Base-by-base conservation (phyloP, 2,329 filamentous ascomycete species). In the Epichloe aotearoae region DNA sequence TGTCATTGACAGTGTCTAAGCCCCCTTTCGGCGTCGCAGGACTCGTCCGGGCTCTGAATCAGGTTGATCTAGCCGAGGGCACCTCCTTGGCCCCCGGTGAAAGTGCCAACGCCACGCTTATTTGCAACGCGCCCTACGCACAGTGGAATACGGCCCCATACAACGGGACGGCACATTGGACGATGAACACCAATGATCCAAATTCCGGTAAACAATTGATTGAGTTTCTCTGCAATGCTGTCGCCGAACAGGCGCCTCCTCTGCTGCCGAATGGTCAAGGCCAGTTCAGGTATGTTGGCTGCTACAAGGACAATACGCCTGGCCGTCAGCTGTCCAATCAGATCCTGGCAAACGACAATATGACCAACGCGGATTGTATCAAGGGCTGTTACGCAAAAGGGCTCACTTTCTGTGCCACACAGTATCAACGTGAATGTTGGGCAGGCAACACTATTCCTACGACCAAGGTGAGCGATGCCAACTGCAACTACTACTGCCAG, bases 1-100 rank as follows among this genome's bases (percentile, higher is more conserved):
- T 81, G 1, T 76, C 73, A 0, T 62, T 81, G 14, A 80, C 77
- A 0, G 76, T 82, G 2, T 82, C 78, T 0, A 82, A 82, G 58
- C 76, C 77, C 4, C 79, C 79, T 0, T 80, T 76, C 49, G 77
- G 76, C 14, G 67, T 77, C 3, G 56, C 64, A n/a, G 73, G 76
- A 3, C 71, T 80, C 20, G 70, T 82, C 39, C 68, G 70, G 19
- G 73, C 77, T 1, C 69, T 67, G 12, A 82, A 81, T 58, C 69
- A 73, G 17, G 67, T 79, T 8, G 78, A 80, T 46, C 70, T 82
- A 1, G 76, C 73, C 0, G 79, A 82, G 57, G 79, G 79, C 3
- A 76, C 73, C 0, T 62, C 66, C 1, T 62, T 82, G 1, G 61
- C 63, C 0, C 70, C 75, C 0, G 75, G 75, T 0, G 59, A 77